Conservation (phyloP, 345 rosid species). For the Lepidium africanum region DNA sequence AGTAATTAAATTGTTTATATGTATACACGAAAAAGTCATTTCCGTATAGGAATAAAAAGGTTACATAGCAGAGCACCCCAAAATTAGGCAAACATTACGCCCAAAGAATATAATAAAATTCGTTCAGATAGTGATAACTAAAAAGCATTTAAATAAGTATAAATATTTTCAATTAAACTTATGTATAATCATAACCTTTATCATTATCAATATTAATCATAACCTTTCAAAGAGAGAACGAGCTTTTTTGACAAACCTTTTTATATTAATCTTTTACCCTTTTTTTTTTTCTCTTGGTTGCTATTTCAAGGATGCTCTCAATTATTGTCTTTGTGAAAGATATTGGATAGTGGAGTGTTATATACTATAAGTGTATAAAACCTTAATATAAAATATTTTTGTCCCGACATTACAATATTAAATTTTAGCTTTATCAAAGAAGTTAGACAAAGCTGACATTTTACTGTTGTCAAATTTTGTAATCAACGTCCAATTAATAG, state of each 20-base stretch:
- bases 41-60: no score
- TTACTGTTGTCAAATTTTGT: constrained; percentile 3
- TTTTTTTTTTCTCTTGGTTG: constrained; percentile 4
- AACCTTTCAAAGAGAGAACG: constrained; percentile 6
- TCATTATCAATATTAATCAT: background rate
- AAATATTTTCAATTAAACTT: background rate
- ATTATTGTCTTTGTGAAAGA: constrained; percentile 23
- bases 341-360: constrained; percentile 22
- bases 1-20: no score
- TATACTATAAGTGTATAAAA: constrained; percentile 5
- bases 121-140: background rate
- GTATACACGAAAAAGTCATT: no score
- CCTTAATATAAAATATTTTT: constrained; percentile 10
- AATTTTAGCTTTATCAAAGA: constrained; percentile 12
- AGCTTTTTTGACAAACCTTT: background rate
- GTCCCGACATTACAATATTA: constrained; percentile 1
- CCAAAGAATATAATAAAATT: background rate
- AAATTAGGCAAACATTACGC: background rate
- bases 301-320: constrained; percentile 21
- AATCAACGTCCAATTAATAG: constrained; percentile 5
- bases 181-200: constrained; percentile 8
- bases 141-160: background rate
- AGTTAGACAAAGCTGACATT: constrained; percentile 13
- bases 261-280: background rate
- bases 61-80: background rate